Evolutionary conservation across 192 early-diverging fungal genomes (phyloP), one percentile per base, ranked within the genome.

Genomic region (Rhizoclosmatium globosum): DNA sequence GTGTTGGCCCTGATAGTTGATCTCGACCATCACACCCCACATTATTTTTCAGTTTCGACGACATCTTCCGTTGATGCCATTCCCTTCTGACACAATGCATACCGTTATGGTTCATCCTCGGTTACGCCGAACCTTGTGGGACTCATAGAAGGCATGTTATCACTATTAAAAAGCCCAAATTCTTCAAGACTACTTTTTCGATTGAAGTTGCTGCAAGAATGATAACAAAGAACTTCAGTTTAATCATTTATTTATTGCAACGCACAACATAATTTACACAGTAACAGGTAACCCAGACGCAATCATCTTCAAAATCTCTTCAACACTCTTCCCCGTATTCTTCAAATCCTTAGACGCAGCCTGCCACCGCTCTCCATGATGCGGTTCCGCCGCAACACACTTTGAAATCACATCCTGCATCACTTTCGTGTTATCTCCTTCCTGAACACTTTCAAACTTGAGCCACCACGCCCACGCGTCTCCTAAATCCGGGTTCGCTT

Each of bases 391-490:
- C 3, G 83, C 85, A 1, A 86, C 84, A 81, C 96, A 99, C 39
- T 87, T 86, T 47, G 84, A 81, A 43, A 94, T 85, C 23, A 98
- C 79, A 4, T 89, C 78, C 17, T 81, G 42, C 74, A 84, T 82
- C 57, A 47, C 19, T 61, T 87, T 79, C 71, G 87, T 84, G 65
- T 89, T 84, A 48, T 85, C 87, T 3, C 95, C 95, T 79, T 96
- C 92, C 70, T 91, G 87, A 39, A 84, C 67, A 74, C 72, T 74
- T 84, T 99, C 98, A 87, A 99, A 98, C 61, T 93, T 92, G 65
- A 93, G 91, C 89, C 92, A 95, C 95, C 95, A 99, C 13, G 94
- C 97, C 94, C 94, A 99, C 1, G 92, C 87, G 80, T 99, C 98
- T 4, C 98, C 98, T 3, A 90, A 83, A 81, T 98, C 94, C 2